These are phyloP conservation scores for Beauveria sp. DNA, from an alignment of 2,329 filamentous ascomycete species.

Conservation along the genomic window DNA sequence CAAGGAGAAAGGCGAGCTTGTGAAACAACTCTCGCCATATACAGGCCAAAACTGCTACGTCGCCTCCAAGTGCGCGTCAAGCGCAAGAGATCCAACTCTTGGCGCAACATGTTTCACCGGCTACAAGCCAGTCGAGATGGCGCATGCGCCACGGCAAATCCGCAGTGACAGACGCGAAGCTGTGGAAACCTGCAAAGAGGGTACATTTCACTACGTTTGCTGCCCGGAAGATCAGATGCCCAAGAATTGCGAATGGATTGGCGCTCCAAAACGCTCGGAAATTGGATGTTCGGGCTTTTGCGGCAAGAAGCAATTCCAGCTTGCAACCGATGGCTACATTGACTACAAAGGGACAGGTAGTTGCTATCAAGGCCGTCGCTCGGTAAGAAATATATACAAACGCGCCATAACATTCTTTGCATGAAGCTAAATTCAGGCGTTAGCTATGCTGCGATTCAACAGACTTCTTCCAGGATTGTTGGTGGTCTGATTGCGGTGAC, in stretches of 20 bases:
- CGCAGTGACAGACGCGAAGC: background rate
- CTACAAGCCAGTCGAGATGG: background rate
- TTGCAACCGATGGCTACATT: slow-evolving; percentile 11
- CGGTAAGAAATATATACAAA: background rate
- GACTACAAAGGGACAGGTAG: slow-evolving; percentile 12
- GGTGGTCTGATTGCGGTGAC: slow-evolving; percentile 17
- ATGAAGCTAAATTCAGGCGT: background rate
- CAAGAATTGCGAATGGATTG: slow-evolving; percentile 21
- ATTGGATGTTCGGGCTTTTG: slow-evolving; percentile 16
- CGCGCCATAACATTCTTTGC: background rate
- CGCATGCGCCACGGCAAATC: background rate
- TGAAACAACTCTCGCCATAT: slow-evolving; percentile 15
- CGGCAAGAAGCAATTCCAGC: slow-evolving; percentile 13
- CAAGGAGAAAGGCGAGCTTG: slow-evolving; percentile 11
- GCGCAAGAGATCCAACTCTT: background rate
- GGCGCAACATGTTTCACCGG: background rate
- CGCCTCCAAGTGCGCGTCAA: slow-evolving; percentile 13
- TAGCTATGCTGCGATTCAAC: slow-evolving; percentile 19
- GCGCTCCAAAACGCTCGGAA: slow-evolving; percentile 14
- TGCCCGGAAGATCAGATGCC: slow-evolving; percentile 21
- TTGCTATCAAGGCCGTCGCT: slow-evolving; percentile 11
- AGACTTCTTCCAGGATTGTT: slow-evolving; percentile 16
- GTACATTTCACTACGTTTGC: slow-evolving; percentile 21
- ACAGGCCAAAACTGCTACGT: slow-evolving; percentile 22
- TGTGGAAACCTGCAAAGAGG: slow-evolving; percentile 14